Evolutionary conservation across 345 rosid species (phyloP), one percentile per base, ranked within the genome.

Genomic region (Euphorbia pulcherrima): DNA sequence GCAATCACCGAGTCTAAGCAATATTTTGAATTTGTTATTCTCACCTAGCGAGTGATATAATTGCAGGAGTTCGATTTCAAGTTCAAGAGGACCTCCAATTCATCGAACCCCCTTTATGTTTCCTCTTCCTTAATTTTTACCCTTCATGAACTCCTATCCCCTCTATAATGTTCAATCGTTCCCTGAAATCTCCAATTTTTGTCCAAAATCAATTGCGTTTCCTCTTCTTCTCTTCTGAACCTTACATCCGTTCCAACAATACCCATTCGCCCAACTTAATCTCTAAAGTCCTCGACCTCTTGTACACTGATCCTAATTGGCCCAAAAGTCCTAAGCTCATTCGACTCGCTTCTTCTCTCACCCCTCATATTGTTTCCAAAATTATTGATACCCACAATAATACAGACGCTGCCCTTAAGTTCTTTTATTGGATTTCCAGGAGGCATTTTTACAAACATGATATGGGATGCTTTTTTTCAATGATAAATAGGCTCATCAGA

Each of bases 371-470:
- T 39, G 89, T 83, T 21, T 71, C 86, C 63, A 47, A 72, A 60
- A 82, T 87, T 67, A 73, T 87, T 71, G 64, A 65, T 18, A 60
- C 78, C 74, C 85, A 82, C 67, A 53, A 59, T 29, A 70, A 28
- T 65, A 68, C 85, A 0, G 72, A 78, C 39, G 53, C 68, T 1
- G 83, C 78, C 17, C 52, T 83, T 65, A 64, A 60, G 56, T 83
- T 85, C 58, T 82, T 87, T 46, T 80, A 56, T 60, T 87, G 92
- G 86, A 71, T 85, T 48, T 83, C 86, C 33, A 76, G 66, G 80
- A 60, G 81, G 68, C 73, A 61, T 74, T 80, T 70, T 75, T 77
- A 83, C 87, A 82, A 82, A 67, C 88, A 80, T 0, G 88, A 85
- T 60, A 48, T 78, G 78, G 54, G 68, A 68, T 77, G 85, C 68